Percentiles rank a stretch among this genome's conserved stretches.
These are phyloP conservation scores for Trypanosoma congolense DNA, from an alignment of 208 protist species.

Conservation along the genomic window DNA sequence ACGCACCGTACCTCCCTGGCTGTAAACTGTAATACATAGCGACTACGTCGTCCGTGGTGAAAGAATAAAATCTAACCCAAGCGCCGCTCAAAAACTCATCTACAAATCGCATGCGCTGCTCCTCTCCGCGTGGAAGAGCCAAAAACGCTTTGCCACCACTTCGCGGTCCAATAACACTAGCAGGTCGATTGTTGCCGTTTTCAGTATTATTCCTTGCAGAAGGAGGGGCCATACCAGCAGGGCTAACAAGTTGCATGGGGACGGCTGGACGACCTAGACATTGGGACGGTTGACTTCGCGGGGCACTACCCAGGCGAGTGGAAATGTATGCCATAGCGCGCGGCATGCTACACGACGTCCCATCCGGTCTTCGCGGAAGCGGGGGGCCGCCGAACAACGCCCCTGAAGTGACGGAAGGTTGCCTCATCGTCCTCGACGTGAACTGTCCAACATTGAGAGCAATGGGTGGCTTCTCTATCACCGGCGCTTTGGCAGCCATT, in stretches of 20 bases:
- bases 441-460: no score
- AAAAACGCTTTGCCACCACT: slow-evolving; percentile 46
- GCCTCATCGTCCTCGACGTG: slow-evolving; percentile 16
- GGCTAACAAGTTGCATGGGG: no score
- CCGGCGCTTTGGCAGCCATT: neutral
- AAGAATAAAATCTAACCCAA: slow-evolving; percentile 85
- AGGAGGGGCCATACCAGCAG: slow-evolving; percentile 3
- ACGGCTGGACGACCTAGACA: no score
- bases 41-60: slow-evolving; percentile 69
- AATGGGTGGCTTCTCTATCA: no score
- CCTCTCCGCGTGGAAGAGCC: slow-evolving; percentile 63
- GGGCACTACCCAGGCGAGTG: no score
- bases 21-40: slow-evolving; percentile 88
- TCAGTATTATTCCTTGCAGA: slow-evolving; percentile 1
- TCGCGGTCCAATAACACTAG: slow-evolving; percentile 6
- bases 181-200: slow-evolving; percentile 6
- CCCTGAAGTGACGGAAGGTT: slow-evolving; percentile 42
- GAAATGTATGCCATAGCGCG: neutral
- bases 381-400: slow-evolving; percentile 58
- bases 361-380: slow-evolving; percentile 57
- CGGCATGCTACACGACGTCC: slow-evolving; percentile 16
- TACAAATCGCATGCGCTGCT: slow-evolving; percentile 74
- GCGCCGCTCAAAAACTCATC: slow-evolving; percentile 78
- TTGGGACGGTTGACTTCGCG: no score
- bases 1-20: slow-evolving; percentile 78